phyloP scores from a whole-genome alignment of 306 rosid species.

The Elaeagnus macrophylla region DNA sequence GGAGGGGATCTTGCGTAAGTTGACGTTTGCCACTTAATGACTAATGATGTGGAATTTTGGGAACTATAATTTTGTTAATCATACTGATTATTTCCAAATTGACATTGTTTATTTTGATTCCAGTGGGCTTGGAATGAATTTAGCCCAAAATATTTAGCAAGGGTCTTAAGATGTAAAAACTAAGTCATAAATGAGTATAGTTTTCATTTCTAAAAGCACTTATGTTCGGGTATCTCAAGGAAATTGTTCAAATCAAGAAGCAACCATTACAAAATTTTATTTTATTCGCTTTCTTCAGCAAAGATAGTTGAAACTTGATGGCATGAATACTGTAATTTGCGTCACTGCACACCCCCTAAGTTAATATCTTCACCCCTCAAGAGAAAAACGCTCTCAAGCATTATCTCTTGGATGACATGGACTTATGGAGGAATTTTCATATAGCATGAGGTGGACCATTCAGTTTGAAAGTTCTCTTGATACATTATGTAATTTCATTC shows the following conservation, averaged over 20 bases:
- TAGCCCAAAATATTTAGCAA: constrained; percentile 2
- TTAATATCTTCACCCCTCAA: no score
- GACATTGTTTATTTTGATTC: constrained; percentile 1
- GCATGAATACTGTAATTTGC: no score
- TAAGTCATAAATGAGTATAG: not conserved
- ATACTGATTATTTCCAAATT: constrained; percentile 16
- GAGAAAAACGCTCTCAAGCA: no score
- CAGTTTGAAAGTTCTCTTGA: no score
- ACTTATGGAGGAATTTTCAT: no score
- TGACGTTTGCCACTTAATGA: constrained; percentile 11
- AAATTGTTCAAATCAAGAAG: constrained; percentile 3
- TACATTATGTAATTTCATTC: no score
- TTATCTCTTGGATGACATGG: no score
- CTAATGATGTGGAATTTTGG: constrained; percentile 8
- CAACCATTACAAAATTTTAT: not conserved
- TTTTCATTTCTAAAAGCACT: not conserved
- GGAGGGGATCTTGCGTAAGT: constrained; percentile 99
- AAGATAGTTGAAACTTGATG: no score
- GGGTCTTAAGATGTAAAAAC: not conserved
- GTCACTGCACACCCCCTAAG: no score
- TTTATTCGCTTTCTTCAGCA: not conserved
- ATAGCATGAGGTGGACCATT: no score
- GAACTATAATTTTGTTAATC: constrained; percentile 1
- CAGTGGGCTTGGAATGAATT: constrained; percentile 9
- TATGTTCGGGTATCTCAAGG: not conserved